phyloP scores from a whole-genome alignment of 2,329 filamentous ascomycete species.

The Pseudopyrenochaeta lycopersici region DNA sequence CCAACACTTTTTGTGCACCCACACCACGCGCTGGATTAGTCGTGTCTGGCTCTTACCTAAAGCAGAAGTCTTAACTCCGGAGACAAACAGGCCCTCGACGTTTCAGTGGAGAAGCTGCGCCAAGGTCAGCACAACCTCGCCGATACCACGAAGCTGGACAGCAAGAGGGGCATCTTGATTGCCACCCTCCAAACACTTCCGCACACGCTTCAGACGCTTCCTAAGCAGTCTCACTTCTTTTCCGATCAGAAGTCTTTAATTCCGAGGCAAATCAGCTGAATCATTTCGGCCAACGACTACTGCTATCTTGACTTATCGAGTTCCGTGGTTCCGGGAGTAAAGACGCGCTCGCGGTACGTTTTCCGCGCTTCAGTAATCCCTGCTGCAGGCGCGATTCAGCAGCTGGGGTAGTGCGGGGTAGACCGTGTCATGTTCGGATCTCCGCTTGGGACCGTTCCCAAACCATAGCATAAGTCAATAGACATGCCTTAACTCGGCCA shows the following conservation, averaged over 20 bases:
- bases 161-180: no score
- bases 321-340: constrained; percentile 12
- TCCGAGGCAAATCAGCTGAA: no score
- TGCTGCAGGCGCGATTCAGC: neutral
- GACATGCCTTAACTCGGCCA: no score
- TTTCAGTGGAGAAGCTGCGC: neutral
- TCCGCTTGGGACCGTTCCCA: no score
- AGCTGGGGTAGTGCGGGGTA: neutral
- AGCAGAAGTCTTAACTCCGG: constrained; percentile 16
- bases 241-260: no score
- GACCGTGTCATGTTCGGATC: constrained; percentile 3
- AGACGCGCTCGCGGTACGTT: constrained; percentile 34
- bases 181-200: no score
- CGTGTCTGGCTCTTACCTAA: constrained; percentile 6
- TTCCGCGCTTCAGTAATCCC: constrained; percentile 23
- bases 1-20: neutral
- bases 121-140: neutral
- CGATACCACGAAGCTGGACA: no score
- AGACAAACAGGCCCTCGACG: neutral
- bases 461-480: no score
- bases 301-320: constrained; percentile 2
- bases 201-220: no score
- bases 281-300: no score
- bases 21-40: constrained; percentile 2
- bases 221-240: no score